Evolutionary conservation across 106 monocot genomes (phyloP), one percentile per base, ranked within the genome.

Genomic region (Iris macrosiphon): DNA sequence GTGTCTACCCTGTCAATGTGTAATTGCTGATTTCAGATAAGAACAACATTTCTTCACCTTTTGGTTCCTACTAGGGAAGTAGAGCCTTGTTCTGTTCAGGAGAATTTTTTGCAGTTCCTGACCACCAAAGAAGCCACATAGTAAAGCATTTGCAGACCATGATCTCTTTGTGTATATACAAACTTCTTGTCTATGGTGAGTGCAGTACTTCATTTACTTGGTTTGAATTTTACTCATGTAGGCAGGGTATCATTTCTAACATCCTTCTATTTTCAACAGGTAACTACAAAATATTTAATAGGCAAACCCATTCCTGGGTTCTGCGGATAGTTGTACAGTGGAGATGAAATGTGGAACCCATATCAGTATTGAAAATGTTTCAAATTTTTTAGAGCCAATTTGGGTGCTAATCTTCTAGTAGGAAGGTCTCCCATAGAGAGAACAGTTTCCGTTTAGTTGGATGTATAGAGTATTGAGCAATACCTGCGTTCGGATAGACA

Each of bases 121-220:
- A 4, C 15, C 1, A 10, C 42, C 42, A 2, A 18, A 18, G 42
- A 2, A 42, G 42, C n/a, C n/a, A n/a, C n/a, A n/a, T n/a, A n/a
- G n/a, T 42, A 26, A 30, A 29, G 29, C 50, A 14, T 50, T 50
- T 50, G 50, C 50, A 30, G 50, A n/a, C 14, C n/a, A n/a, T n/a
- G 2, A 3, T 9, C 3, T 1, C 2, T 45, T 17, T 20, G 1
- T 24, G 24, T 7, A 23, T 24, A 24, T 22, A 22, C 18, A 18
- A 42, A 18, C 17, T 42, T 3, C 42, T 10, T 47, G 24, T 12
- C 2, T 0, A 47, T 47, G 50, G 29, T 26, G 15, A 28, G 50
- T 29, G 9, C 7, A 30, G 16, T 28, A 29, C 29, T 16, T 29
- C n/a, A n/a, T n/a, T n/a, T n/a, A n/a, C n/a, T n/a, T n/a, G n/a